phyloP scores from a whole-genome alignment of 805 yeast species.

The Limtongia smithiae region DNA sequence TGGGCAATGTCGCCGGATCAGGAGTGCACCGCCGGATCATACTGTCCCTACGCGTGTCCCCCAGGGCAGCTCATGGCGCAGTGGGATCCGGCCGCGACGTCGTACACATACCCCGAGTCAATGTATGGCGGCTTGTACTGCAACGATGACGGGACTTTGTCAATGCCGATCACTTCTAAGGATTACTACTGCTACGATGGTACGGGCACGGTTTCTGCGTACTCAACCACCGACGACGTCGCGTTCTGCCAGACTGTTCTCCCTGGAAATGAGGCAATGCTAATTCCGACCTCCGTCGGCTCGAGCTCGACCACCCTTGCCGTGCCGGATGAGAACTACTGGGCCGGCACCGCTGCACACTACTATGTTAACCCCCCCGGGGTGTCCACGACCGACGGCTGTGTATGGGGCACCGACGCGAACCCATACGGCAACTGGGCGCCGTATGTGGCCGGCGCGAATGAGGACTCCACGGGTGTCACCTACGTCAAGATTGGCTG shows the following conservation, averaged over 20 bases:
- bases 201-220: slow-evolving; percentile 63
- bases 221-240: slow-evolving; percentile 57
- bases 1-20: slow-evolving; percentile 85
- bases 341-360: slow-evolving; percentile 69
- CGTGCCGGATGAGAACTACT: slow-evolving; percentile 70
- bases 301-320: slow-evolving; percentile 57
- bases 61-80: slow-evolving; percentile 85
- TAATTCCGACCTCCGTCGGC: slow-evolving; percentile 74
- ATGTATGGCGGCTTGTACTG: slow-evolving; percentile 82
- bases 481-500: slow-evolving; percentile 85
- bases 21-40: slow-evolving; percentile 66
- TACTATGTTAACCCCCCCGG: slow-evolving; percentile 84
- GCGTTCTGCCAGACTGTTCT: slow-evolving; percentile 91
- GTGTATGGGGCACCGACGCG: slow-evolving; percentile 74
- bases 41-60: slow-evolving; percentile 89
- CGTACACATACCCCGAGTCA: slow-evolving; percentile 72
- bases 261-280: slow-evolving; percentile 93
- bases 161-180: slow-evolving; percentile 55
- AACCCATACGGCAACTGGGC: slow-evolving; percentile 86
- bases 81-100: slow-evolving; percentile 77
- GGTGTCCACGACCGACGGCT: slow-evolving; percentile 66
- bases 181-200: slow-evolving; percentile 76
- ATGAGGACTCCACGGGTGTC: slow-evolving; percentile 58
- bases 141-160: slow-evolving; percentile 62
- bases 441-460: slow-evolving; percentile 90